Base-by-base conservation (phyloP, 177 flowering plant genomes). In the Vitis hybrid region DNA sequence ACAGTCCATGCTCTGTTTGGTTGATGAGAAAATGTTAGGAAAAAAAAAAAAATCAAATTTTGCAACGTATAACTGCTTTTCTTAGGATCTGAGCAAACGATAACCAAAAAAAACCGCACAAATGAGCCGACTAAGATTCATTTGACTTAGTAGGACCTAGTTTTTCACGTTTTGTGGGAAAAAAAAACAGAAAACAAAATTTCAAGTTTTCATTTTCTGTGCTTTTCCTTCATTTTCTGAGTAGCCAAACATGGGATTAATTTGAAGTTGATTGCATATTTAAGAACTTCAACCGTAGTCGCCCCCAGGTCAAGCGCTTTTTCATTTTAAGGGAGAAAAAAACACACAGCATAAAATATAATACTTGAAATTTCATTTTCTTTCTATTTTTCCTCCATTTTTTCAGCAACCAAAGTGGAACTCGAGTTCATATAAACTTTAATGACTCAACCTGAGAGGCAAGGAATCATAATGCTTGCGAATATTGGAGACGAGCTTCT, bases 401-500 rank as follows among this genome's bases (percentile, higher is more conserved):
- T 63, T 65, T 31, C 60, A 18, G 13, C 59, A 73, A 18, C 65
- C 61, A 67, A 74, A 65, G 47, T 38, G 47, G 47, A 38, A 38
- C 47, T 8, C 2, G 9, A 38, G 47, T 38, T 38, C 47, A 38
- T 38, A 38, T 38, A 8, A 38, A 38, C 47, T 38, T 38, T 38
- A 7, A 38, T 7, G 47, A 8, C 47, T 5, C 47, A 5, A 90
- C 98, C 98, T 95, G 75, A 86, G 83, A 3, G 99, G 99, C 71
- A 95, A 77, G 1, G 96, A 90, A 81, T 93, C 97, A 59, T 84
- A 91, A 75, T 93, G 99, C 85, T 85, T 91, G 68, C 96, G 89
- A n/a, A 95, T 86, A 73, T 85, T 93, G 18, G 93, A 88, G 51
- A 93, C 87, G 73, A 95, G 88, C 78, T 86, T 95, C 82, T 91